A percentile compares a stretch with the other conserved stretches of the same genome.
Evolutionary conservation across 164 flowering plant species (phyloP).

Genomic region (Vitis cinerea): DNA sequence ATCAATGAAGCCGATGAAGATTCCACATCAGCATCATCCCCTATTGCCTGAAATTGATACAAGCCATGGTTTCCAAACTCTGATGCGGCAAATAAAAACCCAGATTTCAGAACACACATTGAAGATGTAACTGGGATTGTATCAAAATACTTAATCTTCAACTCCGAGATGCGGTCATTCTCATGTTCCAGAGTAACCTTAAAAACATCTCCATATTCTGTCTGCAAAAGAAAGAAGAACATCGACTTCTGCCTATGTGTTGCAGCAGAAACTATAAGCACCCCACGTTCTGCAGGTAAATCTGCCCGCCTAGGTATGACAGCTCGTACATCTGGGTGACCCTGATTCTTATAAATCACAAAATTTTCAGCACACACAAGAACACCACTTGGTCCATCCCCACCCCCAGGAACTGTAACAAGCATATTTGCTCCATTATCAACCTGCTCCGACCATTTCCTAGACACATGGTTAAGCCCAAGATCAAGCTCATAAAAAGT

Average conservation of each 20-base stretch:
- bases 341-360: conserved; percentile 96
- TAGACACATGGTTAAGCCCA: conserved; percentile 92
- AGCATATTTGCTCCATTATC: conserved; percentile 98
- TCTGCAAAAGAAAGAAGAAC: conserved; percentile 94
- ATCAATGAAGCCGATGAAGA: conserved; percentile 82
- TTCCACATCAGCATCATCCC: conserved; percentile 92
- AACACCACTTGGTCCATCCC: conserved; percentile 97
- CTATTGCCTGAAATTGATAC: conserved; percentile 94
- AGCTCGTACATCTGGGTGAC: conserved; percentile 89
- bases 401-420: conserved; percentile 97
- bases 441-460: conserved; percentile 95
- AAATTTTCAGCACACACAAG: conserved; percentile 98
- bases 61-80: conserved; percentile 97
- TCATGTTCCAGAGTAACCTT: conserved; percentile 86
- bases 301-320: conserved; percentile 92
- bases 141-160: conserved; percentile 95
- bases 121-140: conserved; percentile 87
- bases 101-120: conserved; percentile 82
- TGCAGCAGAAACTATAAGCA: conserved; percentile 87
- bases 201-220: conserved; percentile 95
- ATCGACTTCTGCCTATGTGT: conserved; percentile 80
- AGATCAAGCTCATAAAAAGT: conserved; percentile 96
- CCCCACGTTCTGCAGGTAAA: conserved; percentile 95
- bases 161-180: conserved; percentile 69
- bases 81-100: conserved; percentile 93